Base-by-base conservation (phyloP, 176 grass and related monocot genomes). In the Phyllostachys edulis region DNA sequence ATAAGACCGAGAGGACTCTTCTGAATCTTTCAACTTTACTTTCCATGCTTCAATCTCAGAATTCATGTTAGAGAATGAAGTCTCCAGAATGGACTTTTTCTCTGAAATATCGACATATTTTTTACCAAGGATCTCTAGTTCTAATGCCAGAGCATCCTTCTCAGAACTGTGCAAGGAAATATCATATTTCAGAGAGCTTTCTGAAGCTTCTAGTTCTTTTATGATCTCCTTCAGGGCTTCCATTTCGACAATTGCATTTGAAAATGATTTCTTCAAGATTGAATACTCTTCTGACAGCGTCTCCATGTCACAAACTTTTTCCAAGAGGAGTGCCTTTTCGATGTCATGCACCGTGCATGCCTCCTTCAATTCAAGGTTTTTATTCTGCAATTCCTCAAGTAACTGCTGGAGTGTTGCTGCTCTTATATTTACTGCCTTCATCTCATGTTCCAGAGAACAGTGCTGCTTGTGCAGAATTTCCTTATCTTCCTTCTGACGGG, bases 231-330 rank as follows among this genome's bases (percentile, higher is more conserved):
- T 94, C 38, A 91, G 60, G 65, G 73, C 62, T 61, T 91, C 55
- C 34, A 56, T 79, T 46, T 94, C 89, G 12, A 73, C 17, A 78
- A 66, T 67, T 81, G 71, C 55, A 87, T 87, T 67, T 69, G 79
- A 83, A 54, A 91, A 77, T 23, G 86, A 90, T 24, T 73, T 84
- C 67, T 94, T 87, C 82, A 94, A 85, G 52, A 91, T 36, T 24
- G 14, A 60, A 86, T 89, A 86, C 75, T 88, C 89, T 36, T 81
- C 79, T 56, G 79, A 85, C 59, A 94, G 52, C 70, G 84, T 78
- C 56, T 85, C 88, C 79, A 73, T 82, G 61, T 50, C 23, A 57
- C 46, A 68, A 40, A 67, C 37, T 78, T 88, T 85, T 44, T 88
- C 67, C 6, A 79, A 69, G 69, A 88, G 67, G 55, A 79, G 32